phyloP scores from a whole-genome alignment of 139 green algal species.

The Chlorella sorokiniana region DNA sequence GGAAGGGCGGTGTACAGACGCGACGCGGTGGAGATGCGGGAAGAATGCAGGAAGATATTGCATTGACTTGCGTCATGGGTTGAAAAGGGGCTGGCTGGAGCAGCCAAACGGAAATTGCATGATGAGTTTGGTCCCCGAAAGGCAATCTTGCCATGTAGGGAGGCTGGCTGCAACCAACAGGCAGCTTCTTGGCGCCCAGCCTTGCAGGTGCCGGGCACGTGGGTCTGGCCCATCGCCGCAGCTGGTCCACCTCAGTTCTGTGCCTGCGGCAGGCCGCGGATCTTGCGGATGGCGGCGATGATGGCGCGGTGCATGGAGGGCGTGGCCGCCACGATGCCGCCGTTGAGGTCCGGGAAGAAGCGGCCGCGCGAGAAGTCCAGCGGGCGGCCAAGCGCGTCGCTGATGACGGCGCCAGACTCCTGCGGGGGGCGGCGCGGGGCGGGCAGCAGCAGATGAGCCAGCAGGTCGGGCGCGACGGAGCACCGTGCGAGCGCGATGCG shows the following conservation, averaged over 20 bases:
- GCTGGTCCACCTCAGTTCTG: not conserved
- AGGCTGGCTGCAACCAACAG: too few species aligned
- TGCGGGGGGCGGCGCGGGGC: slow-evolving; percentile 4
- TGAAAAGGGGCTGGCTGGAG: too few species aligned
- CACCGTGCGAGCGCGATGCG: too few species aligned
- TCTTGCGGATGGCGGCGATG: slow-evolving; percentile 31
- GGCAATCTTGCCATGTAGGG: too few species aligned
- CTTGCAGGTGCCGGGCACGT: not conserved
- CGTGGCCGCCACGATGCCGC: slow-evolving; percentile 65
- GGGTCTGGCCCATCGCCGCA: not conserved
- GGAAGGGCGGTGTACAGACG: too few species aligned
- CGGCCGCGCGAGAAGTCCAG: slow-evolving; percentile 57
- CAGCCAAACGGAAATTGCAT: too few species aligned
- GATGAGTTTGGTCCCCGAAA: too few species aligned
- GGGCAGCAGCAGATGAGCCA: not conserved
- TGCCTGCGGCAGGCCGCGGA: not conserved
- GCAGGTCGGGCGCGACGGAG: too few species aligned
- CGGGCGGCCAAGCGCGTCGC: slow-evolving; percentile 50
- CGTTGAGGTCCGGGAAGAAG: slow-evolving; percentile 53
- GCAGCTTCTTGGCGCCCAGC: too few species aligned
- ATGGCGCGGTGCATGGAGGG: slow-evolving; percentile 47
- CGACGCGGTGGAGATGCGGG: too few species aligned
- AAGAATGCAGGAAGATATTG: too few species aligned
- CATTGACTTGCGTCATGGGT: not conserved
- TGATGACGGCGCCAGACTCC: slow-evolving; percentile 79